Evolutionary conservation across 1,284 basidiomycete genomes (phyloP).

Genomic region (Psilocybe mexicana): DNA sequence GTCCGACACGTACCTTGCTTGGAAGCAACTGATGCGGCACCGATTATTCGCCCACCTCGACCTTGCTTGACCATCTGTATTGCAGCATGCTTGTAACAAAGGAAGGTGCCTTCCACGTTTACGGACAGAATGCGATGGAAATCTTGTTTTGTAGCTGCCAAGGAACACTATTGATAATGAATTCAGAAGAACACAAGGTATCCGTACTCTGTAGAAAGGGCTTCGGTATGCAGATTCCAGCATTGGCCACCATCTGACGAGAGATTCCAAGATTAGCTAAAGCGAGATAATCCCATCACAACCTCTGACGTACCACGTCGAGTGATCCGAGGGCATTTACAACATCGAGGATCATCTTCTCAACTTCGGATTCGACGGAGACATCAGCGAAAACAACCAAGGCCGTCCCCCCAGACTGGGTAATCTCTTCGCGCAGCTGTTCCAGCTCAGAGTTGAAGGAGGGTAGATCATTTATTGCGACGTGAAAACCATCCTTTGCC

Average conservation of each 20-base stretch:
- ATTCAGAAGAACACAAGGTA: neutral
- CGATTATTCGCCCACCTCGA: conserved; percentile 33
- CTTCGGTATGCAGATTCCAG: conserved; percentile 25
- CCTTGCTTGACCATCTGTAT: conserved; percentile 36
- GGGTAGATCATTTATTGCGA: conserved; percentile 31
- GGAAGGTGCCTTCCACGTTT: conserved; percentile 30
- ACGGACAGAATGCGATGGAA: conserved; percentile 27
- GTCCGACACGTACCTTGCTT: conserved; percentile 29
- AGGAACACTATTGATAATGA: neutral
- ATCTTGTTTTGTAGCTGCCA: conserved; percentile 20
- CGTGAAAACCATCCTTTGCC: conserved; percentile 29
- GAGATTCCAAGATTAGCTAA: neutral
- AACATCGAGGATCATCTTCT: conserved; percentile 23
- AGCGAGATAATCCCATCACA: neutral
- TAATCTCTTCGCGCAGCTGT: conserved; percentile 21
- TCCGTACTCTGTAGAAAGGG: conserved; percentile 28
- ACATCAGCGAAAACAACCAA: conserved; percentile 26
- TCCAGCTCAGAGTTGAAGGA: conserved; percentile 17
- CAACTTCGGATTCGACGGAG: conserved; percentile 28
- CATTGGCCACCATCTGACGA: conserved; percentile 36
- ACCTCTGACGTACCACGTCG: conserved; percentile 27
- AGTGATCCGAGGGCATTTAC: conserved; percentile 27
- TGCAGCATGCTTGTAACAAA: conserved; percentile 34
- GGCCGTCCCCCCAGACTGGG: conserved; percentile 19
- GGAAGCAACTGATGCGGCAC: conserved; percentile 40